Evolutionary conservation across 169 alveolate genomes (phyloP).

Genomic region (Plasmodium fragile): DNA sequence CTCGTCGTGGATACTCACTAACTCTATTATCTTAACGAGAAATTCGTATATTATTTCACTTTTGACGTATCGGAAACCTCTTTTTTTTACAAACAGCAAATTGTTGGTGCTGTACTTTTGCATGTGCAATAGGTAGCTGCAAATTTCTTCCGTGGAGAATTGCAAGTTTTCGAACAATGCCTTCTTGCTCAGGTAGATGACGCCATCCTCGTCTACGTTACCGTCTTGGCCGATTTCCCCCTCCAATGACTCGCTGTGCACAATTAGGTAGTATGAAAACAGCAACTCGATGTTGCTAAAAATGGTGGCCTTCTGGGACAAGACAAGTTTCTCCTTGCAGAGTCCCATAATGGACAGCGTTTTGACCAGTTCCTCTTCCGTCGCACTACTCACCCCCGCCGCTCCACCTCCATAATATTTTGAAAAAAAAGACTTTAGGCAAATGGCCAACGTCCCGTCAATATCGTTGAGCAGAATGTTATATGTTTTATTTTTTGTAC

Average conservation of each 20-base stretch:
- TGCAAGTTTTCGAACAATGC: conserved; percentile 64
- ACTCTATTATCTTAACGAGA: conserved; percentile 49
- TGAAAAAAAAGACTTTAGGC: conserved; percentile 49
- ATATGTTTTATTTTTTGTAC: conserved; percentile 66
- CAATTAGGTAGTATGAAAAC: conserved; percentile 38
- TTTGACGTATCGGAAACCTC: conserved; percentile 59
- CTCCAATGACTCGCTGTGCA: conserved; percentile 19
- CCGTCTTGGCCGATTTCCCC: neutral
- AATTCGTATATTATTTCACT: conserved; percentile 66
- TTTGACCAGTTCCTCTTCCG: conserved; percentile 30
- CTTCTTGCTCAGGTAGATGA: conserved; percentile 46
- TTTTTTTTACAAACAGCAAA: conserved; percentile 39
- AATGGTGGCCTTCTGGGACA: conserved; percentile 59
- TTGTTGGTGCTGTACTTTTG: conserved; percentile 71
- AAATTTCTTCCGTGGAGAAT: conserved; percentile 66
- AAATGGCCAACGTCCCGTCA: conserved; percentile 72
- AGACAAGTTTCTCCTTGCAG: conserved; percentile 54
- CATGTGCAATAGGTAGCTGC: conserved; percentile 63
- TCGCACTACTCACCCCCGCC: neutral
- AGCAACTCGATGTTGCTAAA: conserved; percentile 56
- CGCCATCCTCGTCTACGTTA: conserved; percentile 15
- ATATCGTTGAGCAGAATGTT: conserved; percentile 63
- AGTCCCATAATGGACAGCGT: conserved; percentile 72
- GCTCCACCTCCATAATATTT: conserved; percentile 6
- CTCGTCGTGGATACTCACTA: conserved; percentile 57